Conservation (phyloP, 257 asterid genomes). For the Scutellaria baicalensis region DNA sequence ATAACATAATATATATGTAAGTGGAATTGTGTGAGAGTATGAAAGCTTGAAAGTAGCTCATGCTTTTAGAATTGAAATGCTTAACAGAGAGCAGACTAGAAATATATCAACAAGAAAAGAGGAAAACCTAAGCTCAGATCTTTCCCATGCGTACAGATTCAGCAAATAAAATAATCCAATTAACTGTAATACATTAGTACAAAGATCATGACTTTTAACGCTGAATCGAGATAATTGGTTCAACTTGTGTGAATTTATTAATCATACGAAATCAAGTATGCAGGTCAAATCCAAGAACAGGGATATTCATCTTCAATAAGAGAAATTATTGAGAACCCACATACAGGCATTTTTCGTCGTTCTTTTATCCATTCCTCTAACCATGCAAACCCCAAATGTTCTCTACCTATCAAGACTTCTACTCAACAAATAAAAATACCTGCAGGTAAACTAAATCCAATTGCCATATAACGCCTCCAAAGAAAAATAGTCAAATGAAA, state of each 20-base stretch:
- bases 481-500: neutral
- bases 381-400: neutral
- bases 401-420: neutral
- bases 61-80: neutral
- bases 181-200: neutral
- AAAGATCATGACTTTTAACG: neutral
- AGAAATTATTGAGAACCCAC: neutral
- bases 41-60: neutral
- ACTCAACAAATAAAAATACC: neutral
- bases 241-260: neutral
- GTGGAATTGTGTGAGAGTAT: neutral
- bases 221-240: neutral
- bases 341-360: neutral
- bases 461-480: neutral
- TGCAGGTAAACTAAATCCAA: neutral
- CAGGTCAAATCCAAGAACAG: constrained; percentile 4
- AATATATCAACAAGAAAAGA: constrained; percentile 10
- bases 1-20: constrained; percentile 1
- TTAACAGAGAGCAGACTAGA: neutral
- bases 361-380: neutral
- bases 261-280: constrained; percentile 1
- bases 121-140: constrained; percentile 1
- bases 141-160: neutral
- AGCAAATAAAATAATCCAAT: constrained; percentile 1
- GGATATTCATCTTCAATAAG: neutral